Evolutionary conservation across 225 moss, liverwort and hornwort genomes (phyloP), one percentile per base, ranked within the genome.

Genomic region (Pseudisothecium myosuroides): DNA sequence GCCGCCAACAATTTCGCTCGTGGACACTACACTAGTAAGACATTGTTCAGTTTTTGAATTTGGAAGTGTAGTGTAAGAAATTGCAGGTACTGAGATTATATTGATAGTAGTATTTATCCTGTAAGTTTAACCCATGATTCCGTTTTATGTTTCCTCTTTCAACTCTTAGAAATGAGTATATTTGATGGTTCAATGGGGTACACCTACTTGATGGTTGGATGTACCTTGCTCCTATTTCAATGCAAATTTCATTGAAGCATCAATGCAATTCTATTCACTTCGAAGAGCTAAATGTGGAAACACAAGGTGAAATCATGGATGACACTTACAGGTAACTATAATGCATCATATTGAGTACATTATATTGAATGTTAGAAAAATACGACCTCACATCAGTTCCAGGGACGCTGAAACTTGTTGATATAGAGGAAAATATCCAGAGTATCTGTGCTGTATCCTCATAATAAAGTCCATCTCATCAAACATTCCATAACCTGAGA

Each of bases 1-100:
- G 92, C 93, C 34, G 92, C 93, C 89, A 93, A 93, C 72, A 93
- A 93, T 71, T 93, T 93, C 86, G 93, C 92, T 82, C 92, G 93
- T 78, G 92, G 92, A 49, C 93, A 93, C 64, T 93, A 93, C 77
- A 93, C 93, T 28, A 91, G 93, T 93, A 91, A 80, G 89, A 61
- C 67, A 64, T 52, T 62, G 23, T 83, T 67, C 56, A 63, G 34
- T 32, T 52, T 84, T 81, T 50, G 72, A 83, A 22, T 87, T 75
- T 52, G 39, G 32, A 45, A 36, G 10, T 65, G 34, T 41, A 32
- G 28, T 81, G 54, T n/a, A 64, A 58, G 27, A 65, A 62, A 14
- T 37, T 68, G n/a, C 79, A 71, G 52, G 62, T 79, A 54, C 71
- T 71, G 26, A 68, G 28, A 68, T 64, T 13, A 58, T 67, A 66